Conservation (phyloP, 805 yeast genomes). For the Cephaloascus fragrans region DNA sequence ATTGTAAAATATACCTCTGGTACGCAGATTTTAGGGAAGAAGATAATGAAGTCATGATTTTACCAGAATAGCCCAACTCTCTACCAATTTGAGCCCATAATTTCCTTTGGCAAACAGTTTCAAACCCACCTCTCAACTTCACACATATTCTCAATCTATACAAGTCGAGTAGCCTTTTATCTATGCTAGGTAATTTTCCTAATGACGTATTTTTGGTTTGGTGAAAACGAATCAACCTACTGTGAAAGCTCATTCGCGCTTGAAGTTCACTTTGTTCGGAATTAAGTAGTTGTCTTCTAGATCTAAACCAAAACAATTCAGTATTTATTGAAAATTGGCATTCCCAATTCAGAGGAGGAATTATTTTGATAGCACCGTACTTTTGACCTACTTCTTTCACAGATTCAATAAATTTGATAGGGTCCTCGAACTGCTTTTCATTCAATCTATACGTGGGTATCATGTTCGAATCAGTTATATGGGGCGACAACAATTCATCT, state of each 20-base stretch:
- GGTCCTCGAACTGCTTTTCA: conserved; percentile 48
- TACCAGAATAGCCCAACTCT: conserved; percentile 68
- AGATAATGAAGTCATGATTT: conserved; percentile 61
- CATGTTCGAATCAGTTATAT: conserved; percentile 7
- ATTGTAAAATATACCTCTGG: conserved; percentile 28
- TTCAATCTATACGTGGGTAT: conserved; percentile 55
- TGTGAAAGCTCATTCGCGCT: conserved; percentile 37
- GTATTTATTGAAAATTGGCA: conserved; percentile 24
- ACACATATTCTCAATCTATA: conserved; percentile 51
- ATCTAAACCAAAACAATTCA: conserved; percentile 40
- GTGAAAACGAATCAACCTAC: conserved; percentile 34
- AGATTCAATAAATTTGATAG: conserved; percentile 54
- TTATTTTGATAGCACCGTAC: conserved; percentile 70
- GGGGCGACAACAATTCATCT: conserved; percentile 1
- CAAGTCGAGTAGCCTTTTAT: conserved; percentile 56
- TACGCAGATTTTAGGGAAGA: conserved; percentile 57
- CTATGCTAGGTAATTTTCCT: conserved; percentile 52
- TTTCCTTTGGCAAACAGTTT: conserved; percentile 51
- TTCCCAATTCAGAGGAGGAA: conserved; percentile 45
- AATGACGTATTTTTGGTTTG: conserved; percentile 12
- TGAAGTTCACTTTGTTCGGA: conserved; percentile 30
- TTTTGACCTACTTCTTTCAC: conserved; percentile 39
- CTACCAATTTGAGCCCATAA: conserved; percentile 80
- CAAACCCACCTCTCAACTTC: conserved; percentile 55
- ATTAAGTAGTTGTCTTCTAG: conserved; percentile 38